Evolutionary conservation across 305 asterid species (phyloP).

Genomic region (Rubia peregrina): DNA sequence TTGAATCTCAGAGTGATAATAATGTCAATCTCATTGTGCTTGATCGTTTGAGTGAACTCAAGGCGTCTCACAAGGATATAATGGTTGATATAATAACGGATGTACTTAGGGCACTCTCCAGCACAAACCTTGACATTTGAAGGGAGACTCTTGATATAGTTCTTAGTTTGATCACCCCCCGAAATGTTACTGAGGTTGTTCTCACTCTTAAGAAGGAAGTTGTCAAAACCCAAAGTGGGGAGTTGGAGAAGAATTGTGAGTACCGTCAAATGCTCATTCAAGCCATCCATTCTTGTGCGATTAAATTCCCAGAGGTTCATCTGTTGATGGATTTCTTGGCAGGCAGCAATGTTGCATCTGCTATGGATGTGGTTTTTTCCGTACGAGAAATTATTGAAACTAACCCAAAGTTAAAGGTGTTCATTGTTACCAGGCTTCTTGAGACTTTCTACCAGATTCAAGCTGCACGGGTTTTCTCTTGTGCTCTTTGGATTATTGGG

Average conservation of each 20-base stretch:
- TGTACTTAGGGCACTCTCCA: too few relatives aligned
- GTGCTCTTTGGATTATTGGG: conserved; percentile 66
- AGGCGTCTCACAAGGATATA: too few relatives aligned
- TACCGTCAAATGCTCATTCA: conserved; percentile 28
- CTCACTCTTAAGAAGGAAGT: too few relatives aligned
- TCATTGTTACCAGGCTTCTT: conserved; percentile 72
- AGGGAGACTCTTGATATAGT: too few relatives aligned
- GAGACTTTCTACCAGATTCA: conserved; percentile 95
- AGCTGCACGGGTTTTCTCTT: conserved; percentile 79
- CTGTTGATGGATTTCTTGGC: conserved; percentile 97
- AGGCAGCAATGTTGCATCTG: conserved; percentile 92
- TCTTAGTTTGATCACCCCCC: neutral
- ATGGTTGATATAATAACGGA: too few relatives aligned
- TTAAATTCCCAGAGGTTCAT: conserved; percentile 95
- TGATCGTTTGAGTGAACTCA: too few relatives aligned
- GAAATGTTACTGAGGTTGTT: conserved; percentile 20
- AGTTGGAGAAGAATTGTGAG: too few relatives aligned
- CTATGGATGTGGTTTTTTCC: conserved; percentile 79
- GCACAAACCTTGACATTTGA: too few relatives aligned
- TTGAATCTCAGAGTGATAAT: conserved; percentile 50
- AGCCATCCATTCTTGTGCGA: conserved; percentile 93
- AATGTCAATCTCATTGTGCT: too few relatives aligned
- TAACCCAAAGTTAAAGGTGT: conserved; percentile 83
- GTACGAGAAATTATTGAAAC: conserved; percentile 94
- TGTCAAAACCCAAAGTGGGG: too few relatives aligned